Conservation (phyloP, 306 rosid species). For the Medicago arabica region DNA sequence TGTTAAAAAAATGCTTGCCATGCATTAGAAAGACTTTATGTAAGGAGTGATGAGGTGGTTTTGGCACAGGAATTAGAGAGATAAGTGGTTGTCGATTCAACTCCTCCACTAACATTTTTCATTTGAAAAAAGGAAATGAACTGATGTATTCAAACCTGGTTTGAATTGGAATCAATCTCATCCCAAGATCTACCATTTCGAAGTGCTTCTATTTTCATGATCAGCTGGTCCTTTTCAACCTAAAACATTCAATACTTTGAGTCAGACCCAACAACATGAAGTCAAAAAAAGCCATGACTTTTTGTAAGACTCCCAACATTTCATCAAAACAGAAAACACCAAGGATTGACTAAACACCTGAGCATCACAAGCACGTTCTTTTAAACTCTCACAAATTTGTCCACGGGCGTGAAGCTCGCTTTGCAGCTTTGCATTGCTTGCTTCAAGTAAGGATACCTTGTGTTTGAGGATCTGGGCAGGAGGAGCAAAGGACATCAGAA, state of each 20-base stretch:
- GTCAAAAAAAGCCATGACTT: slow-evolving; percentile 9
- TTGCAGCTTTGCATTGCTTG: slow-evolving; percentile 77
- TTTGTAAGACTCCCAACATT: slow-evolving; percentile 21
- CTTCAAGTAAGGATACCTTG: slow-evolving; percentile 90
- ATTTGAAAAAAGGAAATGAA: neutral
- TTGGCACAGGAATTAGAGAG: neutral
- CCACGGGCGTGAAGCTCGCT: slow-evolving; percentile 63
- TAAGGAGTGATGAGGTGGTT: slow-evolving; percentile 1
- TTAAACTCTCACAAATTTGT: slow-evolving; percentile 45
- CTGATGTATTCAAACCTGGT: slow-evolving; percentile 60
- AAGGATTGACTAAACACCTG: slow-evolving; percentile 45
- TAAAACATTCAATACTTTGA: slow-evolving; percentile 40
- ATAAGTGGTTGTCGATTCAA: neutral
- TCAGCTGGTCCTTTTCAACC: slow-evolving; percentile 88
- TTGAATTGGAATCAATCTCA: slow-evolving; percentile 73
- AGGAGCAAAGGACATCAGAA: slow-evolving; percentile 24
- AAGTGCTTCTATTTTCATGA: slow-evolving; percentile 73
- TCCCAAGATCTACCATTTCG: slow-evolving; percentile 95
- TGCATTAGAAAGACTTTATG: slow-evolving; percentile 8
- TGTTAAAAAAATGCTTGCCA: slow-evolving; percentile 2
- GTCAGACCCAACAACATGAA: slow-evolving; percentile 29
- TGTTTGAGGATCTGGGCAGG: slow-evolving; percentile 75
- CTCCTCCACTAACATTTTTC: neutral
- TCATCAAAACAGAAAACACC: slow-evolving; percentile 21
- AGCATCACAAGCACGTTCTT: slow-evolving; percentile 49